Percentiles rank a stretch among this genome's conserved stretches.
Evolutionary conservation across 2,329 filamentous ascomycete species (phyloP).

Genomic region (Thielaviopsis musarum): DNA sequence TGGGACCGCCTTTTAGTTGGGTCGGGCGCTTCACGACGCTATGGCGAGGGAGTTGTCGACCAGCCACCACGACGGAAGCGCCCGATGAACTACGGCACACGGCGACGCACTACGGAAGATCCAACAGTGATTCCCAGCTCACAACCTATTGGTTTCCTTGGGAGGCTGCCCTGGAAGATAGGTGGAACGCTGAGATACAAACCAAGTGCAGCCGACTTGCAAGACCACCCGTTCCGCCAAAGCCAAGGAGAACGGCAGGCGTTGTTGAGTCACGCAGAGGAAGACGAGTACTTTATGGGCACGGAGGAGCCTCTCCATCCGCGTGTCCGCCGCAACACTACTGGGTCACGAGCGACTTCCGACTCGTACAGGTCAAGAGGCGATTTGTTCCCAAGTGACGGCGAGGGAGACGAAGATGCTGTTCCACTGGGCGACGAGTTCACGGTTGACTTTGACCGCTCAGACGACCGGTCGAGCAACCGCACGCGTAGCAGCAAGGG

Average conservation of each 20-base stretch:
- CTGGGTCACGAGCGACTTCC: slow-evolving; percentile 62
- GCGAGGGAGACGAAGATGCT: slow-evolving; percentile 75
- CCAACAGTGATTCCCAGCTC: slow-evolving; percentile 83
- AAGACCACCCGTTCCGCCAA: slow-evolving; percentile 57
- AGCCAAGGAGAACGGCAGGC: slow-evolving; percentile 47
- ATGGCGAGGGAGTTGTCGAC: slow-evolving; percentile 23
- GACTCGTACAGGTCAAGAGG: slow-evolving; percentile 78
- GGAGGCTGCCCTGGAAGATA: slow-evolving; percentile 68
- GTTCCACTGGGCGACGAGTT: slow-evolving; percentile 89
- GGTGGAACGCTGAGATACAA: slow-evolving; percentile 73
- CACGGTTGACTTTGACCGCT: slow-evolving; percentile 61
- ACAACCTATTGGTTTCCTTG: slow-evolving; percentile 69
- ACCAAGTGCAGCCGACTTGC: slow-evolving; percentile 76
- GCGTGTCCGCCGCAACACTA: slow-evolving; percentile 56
- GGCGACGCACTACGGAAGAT: slow-evolving; percentile 49
- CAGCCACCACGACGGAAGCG: slow-evolving; percentile 56
- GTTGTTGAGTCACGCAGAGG: slow-evolving; percentile 31
- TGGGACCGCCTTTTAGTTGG: slow-evolving; percentile 69
- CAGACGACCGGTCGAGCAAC: slow-evolving; percentile 57
- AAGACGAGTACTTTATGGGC: slow-evolving; percentile 31
- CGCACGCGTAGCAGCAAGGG: slow-evolving; percentile 45
- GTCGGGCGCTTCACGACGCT: slow-evolving; percentile 26
- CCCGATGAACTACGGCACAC: slow-evolving; percentile 79
- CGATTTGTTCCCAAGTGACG: slow-evolving; percentile 79
- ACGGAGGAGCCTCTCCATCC: slow-evolving; percentile 19